Evolutionary conservation across 2,329 filamentous ascomycete genomes (phyloP).

Genomic region (Sporothrix humicola): DNA sequence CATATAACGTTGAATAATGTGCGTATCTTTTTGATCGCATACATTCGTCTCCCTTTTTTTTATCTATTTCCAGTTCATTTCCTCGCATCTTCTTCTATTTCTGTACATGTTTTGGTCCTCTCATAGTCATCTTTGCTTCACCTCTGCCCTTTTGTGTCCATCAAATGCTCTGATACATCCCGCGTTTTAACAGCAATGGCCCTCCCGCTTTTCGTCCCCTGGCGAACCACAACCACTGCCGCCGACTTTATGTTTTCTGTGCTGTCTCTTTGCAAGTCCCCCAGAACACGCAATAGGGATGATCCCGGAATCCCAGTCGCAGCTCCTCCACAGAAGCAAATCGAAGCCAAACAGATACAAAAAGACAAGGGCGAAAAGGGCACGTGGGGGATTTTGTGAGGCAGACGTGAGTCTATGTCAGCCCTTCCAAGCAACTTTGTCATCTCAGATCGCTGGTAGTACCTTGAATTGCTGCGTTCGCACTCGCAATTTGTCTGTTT

Average conservation of each 20-base stretch:
- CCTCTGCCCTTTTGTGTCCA: neutral
- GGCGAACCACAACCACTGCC: conserved; percentile 24
- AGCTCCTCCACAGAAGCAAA: conserved; percentile 25
- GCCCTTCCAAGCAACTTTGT: neutral
- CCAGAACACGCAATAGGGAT: conserved; percentile 29
- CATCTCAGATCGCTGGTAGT: conserved; percentile 5
- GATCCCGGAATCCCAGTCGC: conserved; percentile 29
- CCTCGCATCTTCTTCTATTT: neutral
- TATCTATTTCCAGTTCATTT: neutral
- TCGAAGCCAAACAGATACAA: neutral
- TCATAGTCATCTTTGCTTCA: neutral
- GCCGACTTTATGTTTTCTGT: neutral
- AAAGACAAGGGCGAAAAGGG: neutral
- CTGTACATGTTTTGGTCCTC: neutral
- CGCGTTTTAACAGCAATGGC: conserved; percentile 4
- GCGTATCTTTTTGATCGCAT: neutral
- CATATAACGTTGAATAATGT: neutral
- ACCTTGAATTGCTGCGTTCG: neutral
- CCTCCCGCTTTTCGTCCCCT: conserved; percentile 14
- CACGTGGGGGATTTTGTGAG: conserved; percentile 6
- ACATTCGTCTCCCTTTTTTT: too few species aligned
- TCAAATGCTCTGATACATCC: conserved; percentile 17
- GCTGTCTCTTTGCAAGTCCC: neutral
- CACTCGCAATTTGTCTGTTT: too few species aligned
- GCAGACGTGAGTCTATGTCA: neutral